Conservation (phyloP, 2,329 filamentous ascomycete species). For the Microcyclospora pomicola region DNA sequence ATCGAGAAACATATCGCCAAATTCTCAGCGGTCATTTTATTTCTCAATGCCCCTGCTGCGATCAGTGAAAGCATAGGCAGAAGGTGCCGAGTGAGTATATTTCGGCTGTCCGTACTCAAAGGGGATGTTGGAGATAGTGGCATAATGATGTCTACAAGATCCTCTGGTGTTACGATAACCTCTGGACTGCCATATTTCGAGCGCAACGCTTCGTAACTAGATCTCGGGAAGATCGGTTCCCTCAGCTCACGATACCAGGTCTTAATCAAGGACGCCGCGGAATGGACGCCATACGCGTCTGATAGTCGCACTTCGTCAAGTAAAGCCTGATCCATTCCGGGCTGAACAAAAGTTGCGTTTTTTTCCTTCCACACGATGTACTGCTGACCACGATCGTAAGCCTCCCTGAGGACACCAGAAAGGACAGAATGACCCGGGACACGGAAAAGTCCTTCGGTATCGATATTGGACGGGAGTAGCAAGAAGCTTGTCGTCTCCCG, state of each 20-base stretch:
- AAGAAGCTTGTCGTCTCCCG: slow-evolving; percentile 40
- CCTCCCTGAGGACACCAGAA: slow-evolving; percentile 38
- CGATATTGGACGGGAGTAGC: slow-evolving; percentile 33
- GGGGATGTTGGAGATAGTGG: slow-evolving; percentile 33
- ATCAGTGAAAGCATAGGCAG: slow-evolving; percentile 38
- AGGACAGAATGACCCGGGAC: slow-evolving; percentile 38
- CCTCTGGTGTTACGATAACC: slow-evolving; percentile 25
- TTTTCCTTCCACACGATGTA: slow-evolving; percentile 40
- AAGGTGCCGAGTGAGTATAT: slow-evolving; percentile 37
- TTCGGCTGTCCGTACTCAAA: slow-evolving; percentile 31
- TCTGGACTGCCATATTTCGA: slow-evolving; percentile 29
- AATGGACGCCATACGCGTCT: slow-evolving; percentile 40
- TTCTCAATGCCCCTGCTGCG: slow-evolving; percentile 31
- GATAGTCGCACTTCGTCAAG: slow-evolving; percentile 32
- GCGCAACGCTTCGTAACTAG: slow-evolving; percentile 34
- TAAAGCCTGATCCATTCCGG: slow-evolving; percentile 23
- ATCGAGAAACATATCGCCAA: slow-evolving; percentile 42
- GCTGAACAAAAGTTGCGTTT: slow-evolving; percentile 21
- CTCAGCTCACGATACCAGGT: slow-evolving; percentile 41
- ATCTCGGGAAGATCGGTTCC: slow-evolving; percentile 37
- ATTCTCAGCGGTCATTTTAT: slow-evolving; percentile 43
- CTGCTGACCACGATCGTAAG: slow-evolving; percentile 41
- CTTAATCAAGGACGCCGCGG: slow-evolving; percentile 41
- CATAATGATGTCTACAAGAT: slow-evolving; percentile 33
- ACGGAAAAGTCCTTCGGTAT: slow-evolving; percentile 39